Percentiles rank a stretch among this genome's conserved stretches.
phyloP scores from a whole-genome alignment of 176 grass and related monocot species.

The Oryza punctata region DNA sequence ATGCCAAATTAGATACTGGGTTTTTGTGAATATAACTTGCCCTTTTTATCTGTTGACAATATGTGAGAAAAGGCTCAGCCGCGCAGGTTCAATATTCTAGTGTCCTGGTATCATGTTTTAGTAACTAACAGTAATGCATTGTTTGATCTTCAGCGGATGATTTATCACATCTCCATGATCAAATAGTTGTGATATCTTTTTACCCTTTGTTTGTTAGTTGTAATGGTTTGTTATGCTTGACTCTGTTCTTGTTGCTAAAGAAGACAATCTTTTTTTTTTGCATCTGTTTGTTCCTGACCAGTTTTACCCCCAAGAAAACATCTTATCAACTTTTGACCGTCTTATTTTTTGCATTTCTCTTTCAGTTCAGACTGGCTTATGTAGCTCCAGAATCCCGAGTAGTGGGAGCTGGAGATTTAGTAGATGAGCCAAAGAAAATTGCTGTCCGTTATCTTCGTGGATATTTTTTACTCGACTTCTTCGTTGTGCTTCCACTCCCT shows the following conservation, averaged over 20 bases:
- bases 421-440: conserved; percentile 87
- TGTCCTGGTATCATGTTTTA: conserved; percentile 11
- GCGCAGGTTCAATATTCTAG: neutral
- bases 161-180: neutral
- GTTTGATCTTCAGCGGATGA: neutral
- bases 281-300: neutral
- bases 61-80: neutral
- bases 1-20: neutral
- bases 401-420: conserved; percentile 88
- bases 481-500: conserved; percentile 87
- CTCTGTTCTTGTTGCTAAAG: neutral
- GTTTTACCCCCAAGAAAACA: conserved; percentile 7
- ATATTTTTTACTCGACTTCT: conserved; percentile 87
- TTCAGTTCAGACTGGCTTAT: conserved; percentile 96
- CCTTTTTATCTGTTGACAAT: neutral
- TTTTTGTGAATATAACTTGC: neutral
- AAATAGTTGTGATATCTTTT: neutral
- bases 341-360: conserved; percentile 18
- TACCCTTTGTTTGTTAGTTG: neutral
- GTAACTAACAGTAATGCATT: neutral
- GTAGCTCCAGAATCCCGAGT: conserved; percentile 92
- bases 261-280: conserved; percentile 10
- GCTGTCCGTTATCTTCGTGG: conserved; percentile 76
- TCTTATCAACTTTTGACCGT: neutral
- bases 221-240: conserved; percentile 5